Evolutionary conservation across 805 yeast genomes (phyloP), one percentile per base, ranked within the genome.

Genomic region (Debaryomyces maramus): DNA sequence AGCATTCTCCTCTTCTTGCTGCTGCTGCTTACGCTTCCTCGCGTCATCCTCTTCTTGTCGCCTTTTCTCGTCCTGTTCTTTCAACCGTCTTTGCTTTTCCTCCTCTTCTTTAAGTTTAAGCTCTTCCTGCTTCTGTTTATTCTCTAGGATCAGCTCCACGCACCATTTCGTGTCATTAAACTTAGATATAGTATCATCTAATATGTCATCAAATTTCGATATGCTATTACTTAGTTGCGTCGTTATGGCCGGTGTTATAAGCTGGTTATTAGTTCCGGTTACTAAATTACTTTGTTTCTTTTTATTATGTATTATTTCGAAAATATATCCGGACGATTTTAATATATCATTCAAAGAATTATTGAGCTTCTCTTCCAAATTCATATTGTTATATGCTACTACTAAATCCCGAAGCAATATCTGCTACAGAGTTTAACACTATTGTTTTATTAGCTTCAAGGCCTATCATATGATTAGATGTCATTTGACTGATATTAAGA

Each of bases 161-260:
- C 74, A 70, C 75, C 75, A 70, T 27, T 57, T 52, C 2, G 72
- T 67, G 36, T 70, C 74, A 47, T 68, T 69, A 44, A 70, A 63
- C 45, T 68, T 68, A 38, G 58, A 43, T 8, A 63, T 55, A 2
- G 73, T 65, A 6, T 70, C 74, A 46, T 70, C 75, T n/a, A 70
- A 55, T 21, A 68, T 58, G 39, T 59, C 70, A 44, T 70, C 74
- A 41, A 70, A 69, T 33, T 60, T 61, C 30, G 55, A 47, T n/a
- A 70, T 57, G 43, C 61, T 61, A 33, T 48, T 50, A 9, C 65
- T 48, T 17, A 70, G 52, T 43, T 67, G 73, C 8, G 56, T 53
- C 9, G 65, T 61, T 18, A 70, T 61, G 14, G 60, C 55, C 5
- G 68, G 65, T 4, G 68, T 61, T 22, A 70, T 65, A 19, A 69